phyloP scores from a whole-genome alignment of 1,139 yeast species.

The Sugiyamaella novakii region DNA sequence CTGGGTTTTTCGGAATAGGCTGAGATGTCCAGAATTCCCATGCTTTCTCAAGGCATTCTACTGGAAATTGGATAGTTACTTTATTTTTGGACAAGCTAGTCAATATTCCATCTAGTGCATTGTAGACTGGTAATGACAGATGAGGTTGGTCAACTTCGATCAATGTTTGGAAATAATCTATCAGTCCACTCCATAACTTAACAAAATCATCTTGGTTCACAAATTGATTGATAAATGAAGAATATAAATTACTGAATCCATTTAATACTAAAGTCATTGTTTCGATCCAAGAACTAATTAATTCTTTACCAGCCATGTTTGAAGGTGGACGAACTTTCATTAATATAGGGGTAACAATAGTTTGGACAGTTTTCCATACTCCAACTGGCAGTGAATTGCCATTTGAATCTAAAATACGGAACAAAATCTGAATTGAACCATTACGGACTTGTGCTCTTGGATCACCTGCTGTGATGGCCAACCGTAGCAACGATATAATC shows the following conservation, averaged over 20 bases:
- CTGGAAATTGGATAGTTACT: constrained; percentile 35
- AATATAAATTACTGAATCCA: constrained; percentile 59
- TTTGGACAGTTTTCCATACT: constrained; percentile 44
- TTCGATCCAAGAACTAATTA: constrained; percentile 50
- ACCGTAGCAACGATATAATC: constrained; percentile 61
- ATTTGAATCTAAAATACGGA: constrained; percentile 80
- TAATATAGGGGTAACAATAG: constrained; percentile 42
- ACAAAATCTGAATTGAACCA: constrained; percentile 86
- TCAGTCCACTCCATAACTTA: constrained; percentile 54
- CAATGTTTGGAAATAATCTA: constrained; percentile 51
- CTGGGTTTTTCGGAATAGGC: constrained; percentile 40
- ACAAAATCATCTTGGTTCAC: constrained; percentile 33
- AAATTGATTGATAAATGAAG: constrained; percentile 48
- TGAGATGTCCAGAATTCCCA: constrained; percentile 68
- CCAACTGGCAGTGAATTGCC: constrained; percentile 53
- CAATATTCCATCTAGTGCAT: constrained; percentile 54
- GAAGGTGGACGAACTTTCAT: constrained; percentile 37
- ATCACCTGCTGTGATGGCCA: constrained; percentile 66
- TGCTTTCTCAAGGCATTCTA: constrained; percentile 47
- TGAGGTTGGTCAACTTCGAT: constrained; percentile 49
- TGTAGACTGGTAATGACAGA: constrained; percentile 55
- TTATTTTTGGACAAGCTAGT: constrained; percentile 36
- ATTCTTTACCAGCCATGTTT: background rate
- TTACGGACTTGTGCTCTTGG: constrained; percentile 78
- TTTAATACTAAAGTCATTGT: constrained; percentile 58